These are phyloP conservation scores for Nigrospora osmanthi DNA, from an alignment of 2,329 filamentous ascomycete genomes.

Conservation along the genomic window DNA sequence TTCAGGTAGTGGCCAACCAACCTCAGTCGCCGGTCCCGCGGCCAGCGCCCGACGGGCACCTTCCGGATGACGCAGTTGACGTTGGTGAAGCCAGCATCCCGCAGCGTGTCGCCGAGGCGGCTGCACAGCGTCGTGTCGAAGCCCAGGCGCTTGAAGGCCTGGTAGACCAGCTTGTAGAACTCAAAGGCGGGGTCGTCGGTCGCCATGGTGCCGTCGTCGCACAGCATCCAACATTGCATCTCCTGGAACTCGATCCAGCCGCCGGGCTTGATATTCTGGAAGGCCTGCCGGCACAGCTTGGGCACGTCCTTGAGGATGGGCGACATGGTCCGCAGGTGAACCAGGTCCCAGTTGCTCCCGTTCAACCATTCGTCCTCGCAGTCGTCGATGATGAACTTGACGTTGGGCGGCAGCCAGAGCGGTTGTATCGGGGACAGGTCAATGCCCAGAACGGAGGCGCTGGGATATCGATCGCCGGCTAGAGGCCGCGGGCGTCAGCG, in stretches of 20 bases:
- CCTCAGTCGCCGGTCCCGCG: constrained; percentile 5
- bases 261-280: constrained; percentile 32
- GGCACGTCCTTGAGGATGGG: constrained; percentile 41
- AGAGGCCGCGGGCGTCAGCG: background rate
- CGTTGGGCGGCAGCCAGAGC: constrained; percentile 33
- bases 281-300: constrained; percentile 33
- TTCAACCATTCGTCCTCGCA: constrained; percentile 49
- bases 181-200: constrained; percentile 27
- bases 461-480: constrained; percentile 13
- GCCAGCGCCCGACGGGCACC: constrained; percentile 7
- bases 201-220: constrained; percentile 33
- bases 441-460: constrained; percentile 19
- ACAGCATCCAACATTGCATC: constrained; percentile 29
- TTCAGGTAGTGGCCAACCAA: constrained; percentile 8
- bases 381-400: constrained; percentile 23
- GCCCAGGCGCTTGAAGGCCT: constrained; percentile 25
- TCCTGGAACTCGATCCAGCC: constrained; percentile 46
- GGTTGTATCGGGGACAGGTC: constrained; percentile 36
- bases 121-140: constrained; percentile 27
- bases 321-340: constrained; percentile 43
- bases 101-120: constrained; percentile 19
- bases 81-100: constrained; percentile 29
- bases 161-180: constrained; percentile 16
- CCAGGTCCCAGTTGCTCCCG: constrained; percentile 46
- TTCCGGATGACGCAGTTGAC: constrained; percentile 9